These are phyloP conservation scores for Leishmania amazonensis DNA, from an alignment of 208 protist species.

Conservation along the genomic window DNA sequence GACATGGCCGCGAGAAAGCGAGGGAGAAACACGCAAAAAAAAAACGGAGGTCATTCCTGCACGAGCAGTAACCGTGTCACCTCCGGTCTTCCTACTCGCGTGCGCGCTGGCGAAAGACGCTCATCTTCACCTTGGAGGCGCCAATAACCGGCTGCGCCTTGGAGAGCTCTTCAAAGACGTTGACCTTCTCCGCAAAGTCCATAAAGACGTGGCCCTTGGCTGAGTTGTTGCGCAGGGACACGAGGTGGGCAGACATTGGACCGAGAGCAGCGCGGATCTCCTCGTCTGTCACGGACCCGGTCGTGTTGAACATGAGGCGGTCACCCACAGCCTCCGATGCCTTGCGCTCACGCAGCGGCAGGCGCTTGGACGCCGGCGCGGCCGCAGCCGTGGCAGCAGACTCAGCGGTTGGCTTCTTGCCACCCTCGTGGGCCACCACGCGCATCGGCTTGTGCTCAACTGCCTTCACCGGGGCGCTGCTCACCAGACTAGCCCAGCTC, in stretches of 20 bases:
- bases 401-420: slow-evolving; percentile 31
- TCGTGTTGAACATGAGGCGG: slow-evolving; percentile 87
- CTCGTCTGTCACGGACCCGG: slow-evolving; percentile 68
- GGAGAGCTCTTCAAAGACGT: slow-evolving; percentile 58
- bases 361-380: slow-evolving; percentile 18
- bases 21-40: background rate
- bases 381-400: slow-evolving; percentile 26
- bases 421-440: slow-evolving; percentile 39
- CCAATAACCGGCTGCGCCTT: slow-evolving; percentile 52
- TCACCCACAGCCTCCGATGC: slow-evolving; percentile 57
- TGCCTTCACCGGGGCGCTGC: slow-evolving; percentile 32
- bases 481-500: slow-evolving; percentile 71
- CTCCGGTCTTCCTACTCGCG: slow-evolving; percentile 35
- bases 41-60: background rate
- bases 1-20: background rate
- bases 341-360: slow-evolving; percentile 44
- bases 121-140: slow-evolving; percentile 57
- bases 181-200: slow-evolving; percentile 79
- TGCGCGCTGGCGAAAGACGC: slow-evolving; percentile 72
- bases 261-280: slow-evolving; percentile 79
- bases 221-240: slow-evolving; percentile 88
- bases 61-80: background rate
- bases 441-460: slow-evolving; percentile 48
- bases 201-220: slow-evolving; percentile 80
- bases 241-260: slow-evolving; percentile 46